Evolutionary conservation across 768 basidiomycete species (phyloP).

Genomic region (Trametopsis cervina): DNA sequence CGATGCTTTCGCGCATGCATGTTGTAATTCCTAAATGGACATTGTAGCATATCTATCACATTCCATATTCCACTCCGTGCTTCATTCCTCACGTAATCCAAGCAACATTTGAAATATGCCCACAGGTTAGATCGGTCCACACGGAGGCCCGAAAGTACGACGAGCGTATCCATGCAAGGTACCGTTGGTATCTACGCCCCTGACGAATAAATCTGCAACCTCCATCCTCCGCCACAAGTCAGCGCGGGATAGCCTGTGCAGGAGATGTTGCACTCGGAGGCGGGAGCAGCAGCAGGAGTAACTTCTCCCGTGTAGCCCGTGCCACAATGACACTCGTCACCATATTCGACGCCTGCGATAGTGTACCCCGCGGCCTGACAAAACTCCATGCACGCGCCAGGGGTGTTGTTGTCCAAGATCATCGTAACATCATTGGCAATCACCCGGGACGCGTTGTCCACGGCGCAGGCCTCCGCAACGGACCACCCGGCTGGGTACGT

Average conservation of each 20-base stretch:
- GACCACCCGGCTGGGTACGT: slow-evolving; percentile 15
- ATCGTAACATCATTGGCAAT: slow-evolving; percentile 13
- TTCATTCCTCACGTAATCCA: too few relatives aligned
- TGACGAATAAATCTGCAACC: slow-evolving; percentile 15
- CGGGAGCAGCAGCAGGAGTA: slow-evolving; percentile 9
- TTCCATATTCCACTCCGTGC: neutral
- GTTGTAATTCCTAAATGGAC: neutral
- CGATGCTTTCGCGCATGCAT: neutral
- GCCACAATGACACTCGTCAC: slow-evolving; percentile 21
- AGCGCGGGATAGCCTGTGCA: slow-evolving; percentile 12
- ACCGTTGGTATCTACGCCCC: neutral
- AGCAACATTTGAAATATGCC: too few relatives aligned
- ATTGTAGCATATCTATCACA: neutral
- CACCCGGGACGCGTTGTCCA: slow-evolving; percentile 15
- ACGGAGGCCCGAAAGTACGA: too few relatives aligned
- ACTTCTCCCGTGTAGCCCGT: slow-evolving; percentile 12
- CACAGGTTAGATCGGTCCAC: too few relatives aligned
- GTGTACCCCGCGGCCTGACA: slow-evolving; percentile 14
- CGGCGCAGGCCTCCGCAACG: slow-evolving; percentile 11
- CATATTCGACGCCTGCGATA: slow-evolving; percentile 21
- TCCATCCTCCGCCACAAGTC: slow-evolving; percentile 17
- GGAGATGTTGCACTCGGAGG: slow-evolving; percentile 16
- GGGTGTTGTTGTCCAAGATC: slow-evolving; percentile 12
- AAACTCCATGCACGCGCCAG: slow-evolving; percentile 12
- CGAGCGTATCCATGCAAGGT: too few relatives aligned